Evolutionary conservation across 2,329 filamentous ascomycete species (phyloP), one percentile per base, ranked within the genome.

Genomic region (Emergomyces orientalis): DNA sequence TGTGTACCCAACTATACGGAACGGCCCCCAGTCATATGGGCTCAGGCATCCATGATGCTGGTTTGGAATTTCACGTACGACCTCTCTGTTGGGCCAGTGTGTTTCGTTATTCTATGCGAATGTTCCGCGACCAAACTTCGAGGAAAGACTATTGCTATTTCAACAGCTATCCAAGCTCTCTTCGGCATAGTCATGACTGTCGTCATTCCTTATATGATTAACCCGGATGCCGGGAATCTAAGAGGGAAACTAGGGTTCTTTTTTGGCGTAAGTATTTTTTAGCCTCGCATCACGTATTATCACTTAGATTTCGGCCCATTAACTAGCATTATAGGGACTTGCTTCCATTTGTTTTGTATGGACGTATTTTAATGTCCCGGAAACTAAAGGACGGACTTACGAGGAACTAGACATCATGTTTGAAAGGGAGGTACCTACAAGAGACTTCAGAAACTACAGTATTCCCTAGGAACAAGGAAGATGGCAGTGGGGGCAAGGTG

Each of bases 71-170:
- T 77, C 61, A 68, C 76, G 7, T 79, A 78, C 65, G 72, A 74
- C 43, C 61, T 74, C 41, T 78, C 75, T 0, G 73, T 79, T 59
- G 77, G 77, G 1, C 72, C 75, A 9, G 69, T 78, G 54, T 74
- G 73, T 51, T 83, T 82, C 41, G 76, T 77, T 41, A 73, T 80
- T 51, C 74, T 79, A 1, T 78, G 78, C 4, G 80, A 81, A 67
- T 80, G 70, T n/a, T 76, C 72, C 0, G 78, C 77, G 0, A 73
- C 79, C 2, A 68, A 68, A 2, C 69, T 80, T 2, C 72, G 77
- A 0, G 78, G 78, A 63, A 78, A 78, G 54, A 83, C 80, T n/a
- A 80, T 71, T 62, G 70, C 71, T 37, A 67, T 79, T 22, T 74
- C 76, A 9, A 77, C 74, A 0, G 73, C 73, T 2, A 73, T 73